These are phyloP conservation scores for Venturiaceae sp. DNA, from an alignment of 2,329 filamentous ascomycete species.

Conservation along the genomic window DNA sequence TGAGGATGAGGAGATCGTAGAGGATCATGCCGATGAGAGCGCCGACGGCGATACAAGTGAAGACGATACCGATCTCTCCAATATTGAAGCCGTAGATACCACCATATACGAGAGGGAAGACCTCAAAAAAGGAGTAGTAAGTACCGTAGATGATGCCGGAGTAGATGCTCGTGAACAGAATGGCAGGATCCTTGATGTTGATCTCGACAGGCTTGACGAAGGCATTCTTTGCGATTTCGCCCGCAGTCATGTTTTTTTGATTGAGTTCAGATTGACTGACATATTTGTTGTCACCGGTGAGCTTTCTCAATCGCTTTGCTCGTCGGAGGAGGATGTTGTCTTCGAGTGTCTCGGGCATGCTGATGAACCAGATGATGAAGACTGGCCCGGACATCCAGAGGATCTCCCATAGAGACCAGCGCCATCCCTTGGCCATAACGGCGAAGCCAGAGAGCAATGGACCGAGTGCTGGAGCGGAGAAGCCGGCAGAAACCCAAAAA, in stretches of 20 bases:
- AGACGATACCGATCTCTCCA: constrained; percentile 22
- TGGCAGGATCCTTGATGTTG: constrained; percentile 28
- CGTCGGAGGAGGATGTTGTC: constrained; percentile 52
- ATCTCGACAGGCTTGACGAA: constrained; percentile 48
- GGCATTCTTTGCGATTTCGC: constrained; percentile 41
- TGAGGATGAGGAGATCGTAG: constrained; percentile 16
- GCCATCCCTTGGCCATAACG: constrained; percentile 15
- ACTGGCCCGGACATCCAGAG: constrained; percentile 15
- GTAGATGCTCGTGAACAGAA: constrained; percentile 13
- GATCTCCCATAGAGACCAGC: constrained; percentile 18
- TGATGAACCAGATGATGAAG: constrained; percentile 18
- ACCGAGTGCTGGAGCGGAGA: constrained; percentile 20
- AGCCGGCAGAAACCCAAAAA: constrained; percentile 33
- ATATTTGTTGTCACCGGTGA: constrained; percentile 47
- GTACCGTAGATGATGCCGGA: constrained; percentile 21
- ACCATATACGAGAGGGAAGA: constrained; percentile 29
- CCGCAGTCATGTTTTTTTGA: constrained; percentile 42
- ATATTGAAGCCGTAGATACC: constrained; percentile 29
- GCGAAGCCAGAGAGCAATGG: constrained; percentile 17
- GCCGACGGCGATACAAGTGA: constrained; percentile 21
- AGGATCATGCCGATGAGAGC: constrained; percentile 14
- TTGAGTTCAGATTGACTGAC: constrained; percentile 56
- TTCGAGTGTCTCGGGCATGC: constrained; percentile 37
- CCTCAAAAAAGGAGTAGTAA: constrained; percentile 15
- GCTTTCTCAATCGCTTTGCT: constrained; percentile 49